These are phyloP conservation scores for Taphrina deformans DNA, from an alignment of 1,139 yeast genomes.

Conservation along the genomic window DNA sequence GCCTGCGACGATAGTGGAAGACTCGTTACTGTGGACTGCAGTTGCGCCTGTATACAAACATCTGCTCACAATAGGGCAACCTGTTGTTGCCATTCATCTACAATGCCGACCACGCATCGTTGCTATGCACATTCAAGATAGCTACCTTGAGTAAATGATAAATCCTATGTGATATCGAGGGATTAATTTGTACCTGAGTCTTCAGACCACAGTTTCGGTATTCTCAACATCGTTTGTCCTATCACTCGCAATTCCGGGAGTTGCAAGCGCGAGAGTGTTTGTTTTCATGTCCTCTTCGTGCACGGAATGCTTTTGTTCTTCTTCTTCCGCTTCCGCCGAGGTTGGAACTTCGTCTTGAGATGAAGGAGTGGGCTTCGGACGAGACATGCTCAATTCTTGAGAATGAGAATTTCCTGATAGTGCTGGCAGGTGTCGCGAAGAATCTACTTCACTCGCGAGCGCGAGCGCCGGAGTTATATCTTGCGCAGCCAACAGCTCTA, in stretches of 20 bases:
- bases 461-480: too few relatives aligned
- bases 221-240: neutral
- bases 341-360: too few relatives aligned
- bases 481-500: too few relatives aligned
- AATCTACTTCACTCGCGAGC: neutral
- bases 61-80: too few relatives aligned
- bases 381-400: neutral
- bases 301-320: too few relatives aligned
- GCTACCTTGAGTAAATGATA: too few relatives aligned
- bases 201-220: neutral
- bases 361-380: neutral
- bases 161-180: neutral
- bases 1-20: neutral
- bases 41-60: too few relatives aligned
- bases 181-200: neutral
- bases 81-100: too few relatives aligned
- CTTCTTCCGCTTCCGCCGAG: too few relatives aligned
- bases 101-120: too few relatives aligned
- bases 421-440: neutral
- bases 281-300: neutral
- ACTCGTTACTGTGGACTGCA: neutral
- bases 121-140: too few relatives aligned
- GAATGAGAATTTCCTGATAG: too few relatives aligned
- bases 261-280: neutral
- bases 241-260: neutral